Base-by-base conservation (phyloP, 2,329 filamentous ascomycete species). In the Microsporum canis region DNA sequence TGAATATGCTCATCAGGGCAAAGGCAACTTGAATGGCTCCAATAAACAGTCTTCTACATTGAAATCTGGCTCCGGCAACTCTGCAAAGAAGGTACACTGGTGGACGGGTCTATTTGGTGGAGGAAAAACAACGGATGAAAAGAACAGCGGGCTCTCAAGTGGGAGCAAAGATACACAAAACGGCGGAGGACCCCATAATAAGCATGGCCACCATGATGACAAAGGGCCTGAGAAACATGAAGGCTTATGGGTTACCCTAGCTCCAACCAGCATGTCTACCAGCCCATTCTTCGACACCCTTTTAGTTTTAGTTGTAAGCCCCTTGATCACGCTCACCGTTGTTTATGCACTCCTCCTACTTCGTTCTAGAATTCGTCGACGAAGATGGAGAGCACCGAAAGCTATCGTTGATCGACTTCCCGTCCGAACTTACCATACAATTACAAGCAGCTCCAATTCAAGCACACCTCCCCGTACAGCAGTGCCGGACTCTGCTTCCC, bases 341-440 rank as follows among this genome's bases (percentile, higher is more conserved):
- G 92, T 99, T 1, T 97, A 97, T 70, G 88, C 89, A 10, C 80
- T 97, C 8, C 80, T 97, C 3, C 82, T 97, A 45, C 79, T 97
- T 41, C 87, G 94, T 60, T 91, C 91, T 55, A 87, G 91, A 63
- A 95, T 96, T 67, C 86, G 92, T 58, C 84, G 92, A 63, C 84
- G 92, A 65, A 84, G 92, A 67, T 99, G 94, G 92, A 85, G 94
- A 68, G 94, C 94, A n/a, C 94, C 94, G 3, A 99, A 99, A 74
- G 95, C 90, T 0, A 86, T 99, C 0, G 91, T 99, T 17, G 91
- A 96, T 67, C 86, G 88, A 62, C 81, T 99, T n/a, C 94, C 94
- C 1, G 91, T 99, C 12, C 86, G 92, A 62, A 97, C 91, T 0
- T 99, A 96, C 70, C 91, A 95, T 68, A 95, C 91, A 0, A 88